These are phyloP conservation scores for Pezicula carpinea DNA, from an alignment of 2,329 filamentous ascomycete species.

Conservation along the genomic window DNA sequence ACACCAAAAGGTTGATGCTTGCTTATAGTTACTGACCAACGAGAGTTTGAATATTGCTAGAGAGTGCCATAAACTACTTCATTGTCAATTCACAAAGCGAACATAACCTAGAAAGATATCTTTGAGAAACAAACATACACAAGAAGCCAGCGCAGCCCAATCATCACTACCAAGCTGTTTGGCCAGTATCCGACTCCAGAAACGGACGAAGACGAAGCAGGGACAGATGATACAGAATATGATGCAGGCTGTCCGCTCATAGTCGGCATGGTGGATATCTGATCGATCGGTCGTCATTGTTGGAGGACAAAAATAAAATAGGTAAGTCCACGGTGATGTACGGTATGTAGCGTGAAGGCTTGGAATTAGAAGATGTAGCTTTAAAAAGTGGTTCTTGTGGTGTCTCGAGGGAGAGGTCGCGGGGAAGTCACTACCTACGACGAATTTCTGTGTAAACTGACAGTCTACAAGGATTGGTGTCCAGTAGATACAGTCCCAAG, in stretches of 20 bases:
- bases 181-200: conserved; percentile 9
- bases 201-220: conserved; percentile 7
- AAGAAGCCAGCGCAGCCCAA: conserved; percentile 10
- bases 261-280: conserved; percentile 13
- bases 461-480: too few species aligned
- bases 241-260: conserved; percentile 8
- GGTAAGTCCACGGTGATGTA: background rate
- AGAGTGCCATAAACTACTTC: conserved; percentile 7
- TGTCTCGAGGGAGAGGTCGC: too few species aligned
- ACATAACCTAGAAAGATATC: background rate
- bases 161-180: conserved; percentile 13
- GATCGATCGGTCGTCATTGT: conserved; percentile 8
- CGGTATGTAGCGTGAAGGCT: too few species aligned
- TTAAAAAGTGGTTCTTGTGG: too few species aligned
- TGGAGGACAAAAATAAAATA: background rate
- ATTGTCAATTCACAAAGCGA: background rate
- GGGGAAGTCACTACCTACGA: too few species aligned
- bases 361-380: too few species aligned
- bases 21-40: conserved; percentile 3
- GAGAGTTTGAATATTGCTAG: conserved; percentile 10
- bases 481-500: too few species aligned
- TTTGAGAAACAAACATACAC: conserved; percentile 7
- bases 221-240: conserved; percentile 8
- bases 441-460: too few species aligned
- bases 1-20: background rate